A percentile compares a stretch with the other conserved stretches of the same genome.
phyloP scores from a whole-genome alignment of 139 green algal species.

The Chlorella sp. region DNA sequence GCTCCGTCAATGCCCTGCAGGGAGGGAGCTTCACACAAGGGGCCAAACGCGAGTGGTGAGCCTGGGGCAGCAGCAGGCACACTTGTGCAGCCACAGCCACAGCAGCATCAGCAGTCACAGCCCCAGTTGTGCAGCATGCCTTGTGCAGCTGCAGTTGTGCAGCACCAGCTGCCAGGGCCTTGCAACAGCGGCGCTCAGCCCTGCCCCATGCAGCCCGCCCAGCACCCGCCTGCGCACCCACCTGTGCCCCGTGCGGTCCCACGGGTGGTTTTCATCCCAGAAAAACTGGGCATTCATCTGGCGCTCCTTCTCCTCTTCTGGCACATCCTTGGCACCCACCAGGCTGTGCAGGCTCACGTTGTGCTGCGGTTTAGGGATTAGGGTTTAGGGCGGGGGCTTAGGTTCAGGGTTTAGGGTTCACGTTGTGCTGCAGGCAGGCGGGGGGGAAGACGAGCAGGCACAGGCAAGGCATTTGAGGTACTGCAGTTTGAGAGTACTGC shows the following conservation, averaged over 20 bases:
- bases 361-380: too few relatives aligned
- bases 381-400: too few relatives aligned
- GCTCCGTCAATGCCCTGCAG: neutral
- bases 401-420: too few relatives aligned
- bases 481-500: too few relatives aligned
- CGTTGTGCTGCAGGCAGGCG: neutral
- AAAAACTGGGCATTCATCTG: conserved; percentile 25
- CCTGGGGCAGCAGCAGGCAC: too few relatives aligned
- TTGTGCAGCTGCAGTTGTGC: neutral
- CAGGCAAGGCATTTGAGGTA: neutral
- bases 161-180: neutral
- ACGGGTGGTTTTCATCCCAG: conserved; percentile 30
- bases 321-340: neutral
- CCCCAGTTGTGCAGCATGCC: neutral
- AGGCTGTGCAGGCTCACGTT: conserved; percentile 7
- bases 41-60: neutral
- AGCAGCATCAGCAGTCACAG: too few relatives aligned
- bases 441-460: neutral
- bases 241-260: conserved; percentile 33
- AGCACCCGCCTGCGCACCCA: neutral
- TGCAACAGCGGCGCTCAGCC: too few relatives aligned
- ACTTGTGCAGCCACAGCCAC: neutral
- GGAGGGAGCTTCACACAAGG: neutral
- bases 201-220: too few relatives aligned
- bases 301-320: neutral